phyloP scores from a whole-genome alignment of 73 alveolate genomes.

The Paramecium octaurelia region DNA sequence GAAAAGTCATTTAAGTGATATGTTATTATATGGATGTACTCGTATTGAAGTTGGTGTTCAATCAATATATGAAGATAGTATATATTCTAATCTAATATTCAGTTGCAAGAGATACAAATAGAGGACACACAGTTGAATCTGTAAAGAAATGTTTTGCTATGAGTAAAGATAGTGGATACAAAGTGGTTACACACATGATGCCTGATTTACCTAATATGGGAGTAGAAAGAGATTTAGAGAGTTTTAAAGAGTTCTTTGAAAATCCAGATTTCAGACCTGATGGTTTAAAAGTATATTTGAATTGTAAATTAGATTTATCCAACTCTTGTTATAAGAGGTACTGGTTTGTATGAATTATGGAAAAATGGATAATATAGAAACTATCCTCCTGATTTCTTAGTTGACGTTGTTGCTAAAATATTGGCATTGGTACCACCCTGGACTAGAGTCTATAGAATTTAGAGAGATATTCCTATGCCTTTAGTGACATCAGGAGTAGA shows the following conservation, averaged over 20 bases:
- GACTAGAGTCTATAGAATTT: slow-evolving; percentile 96
- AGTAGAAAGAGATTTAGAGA: slow-evolving; percentile 94
- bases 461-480: slow-evolving; percentile 99
- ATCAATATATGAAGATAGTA: slow-evolving; percentile 91
- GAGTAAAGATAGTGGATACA: slow-evolving; percentile 95
- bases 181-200: slow-evolving; percentile 97
- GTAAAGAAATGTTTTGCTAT: slow-evolving; percentile 90
- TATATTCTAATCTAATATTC: not conserved
- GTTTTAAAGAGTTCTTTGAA: slow-evolving; percentile 96
- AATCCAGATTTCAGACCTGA: slow-evolving; percentile 97
- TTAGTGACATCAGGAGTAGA: slow-evolving; percentile 98
- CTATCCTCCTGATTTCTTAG: slow-evolving; percentile 89
- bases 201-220: slow-evolving; percentile 99
- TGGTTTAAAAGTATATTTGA: slow-evolving; percentile 78
- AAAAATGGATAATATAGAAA: slow-evolving; percentile 94
- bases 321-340: slow-evolving; percentile 96
- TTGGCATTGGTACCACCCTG: slow-evolving; percentile 97
- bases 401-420: slow-evolving; percentile 95
- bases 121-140: slow-evolving; percentile 98
- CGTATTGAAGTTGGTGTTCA: slow-evolving; percentile 96
- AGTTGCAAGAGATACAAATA: slow-evolving; percentile 96
- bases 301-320: slow-evolving; percentile 77
- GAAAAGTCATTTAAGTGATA: slow-evolving; percentile 90
- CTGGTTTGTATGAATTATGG: slow-evolving; percentile 99
- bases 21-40: slow-evolving; percentile 97